A percentile compares a stretch with the other conserved stretches of the same genome.
Evolutionary conservation across 371 early-diverging fungal species (phyloP).

Genomic region (Lichtheimia ornata): DNA sequence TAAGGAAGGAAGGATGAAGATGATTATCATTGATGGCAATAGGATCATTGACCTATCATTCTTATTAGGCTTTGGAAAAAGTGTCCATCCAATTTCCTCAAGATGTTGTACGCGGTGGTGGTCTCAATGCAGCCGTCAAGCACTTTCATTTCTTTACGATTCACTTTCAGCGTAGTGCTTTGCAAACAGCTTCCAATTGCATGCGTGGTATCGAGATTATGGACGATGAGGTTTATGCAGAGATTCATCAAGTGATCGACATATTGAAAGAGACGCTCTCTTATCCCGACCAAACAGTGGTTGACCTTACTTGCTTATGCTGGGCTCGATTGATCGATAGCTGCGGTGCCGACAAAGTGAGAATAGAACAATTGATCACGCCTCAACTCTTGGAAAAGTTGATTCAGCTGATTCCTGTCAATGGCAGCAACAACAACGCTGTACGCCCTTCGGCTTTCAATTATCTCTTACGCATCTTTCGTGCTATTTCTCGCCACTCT

Average conservation of each 20-base stretch:
- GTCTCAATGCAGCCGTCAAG: slow-evolving; percentile 72
- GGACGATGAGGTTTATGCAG: slow-evolving; percentile 42
- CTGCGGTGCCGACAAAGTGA: slow-evolving; percentile 49
- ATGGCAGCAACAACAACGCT: slow-evolving; percentile 32
- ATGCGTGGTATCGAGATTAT: slow-evolving; percentile 55
- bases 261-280: slow-evolving; percentile 65
- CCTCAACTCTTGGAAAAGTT: slow-evolving; percentile 42
- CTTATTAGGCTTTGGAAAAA: slow-evolving; percentile 63
- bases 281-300: slow-evolving; percentile 71
- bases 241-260: slow-evolving; percentile 66
- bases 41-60: not conserved
- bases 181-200: slow-evolving; percentile 77
- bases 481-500: slow-evolving; percentile 59
- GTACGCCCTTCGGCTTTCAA: slow-evolving; percentile 50
- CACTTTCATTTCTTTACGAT: slow-evolving; percentile 87
- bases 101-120: slow-evolving; percentile 74
- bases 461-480: slow-evolving; percentile 60
- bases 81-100: slow-evolving; percentile 70
- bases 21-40: not conserved
- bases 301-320: slow-evolving; percentile 67
- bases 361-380: slow-evolving; percentile 52
- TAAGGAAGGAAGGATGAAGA: not conserved
- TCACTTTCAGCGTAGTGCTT: slow-evolving; percentile 79
- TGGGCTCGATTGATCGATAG: slow-evolving; percentile 67
- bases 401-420: slow-evolving; percentile 36